phyloP scores from a whole-genome alignment of 345 rosid species.

The Clausena lansium region DNA sequence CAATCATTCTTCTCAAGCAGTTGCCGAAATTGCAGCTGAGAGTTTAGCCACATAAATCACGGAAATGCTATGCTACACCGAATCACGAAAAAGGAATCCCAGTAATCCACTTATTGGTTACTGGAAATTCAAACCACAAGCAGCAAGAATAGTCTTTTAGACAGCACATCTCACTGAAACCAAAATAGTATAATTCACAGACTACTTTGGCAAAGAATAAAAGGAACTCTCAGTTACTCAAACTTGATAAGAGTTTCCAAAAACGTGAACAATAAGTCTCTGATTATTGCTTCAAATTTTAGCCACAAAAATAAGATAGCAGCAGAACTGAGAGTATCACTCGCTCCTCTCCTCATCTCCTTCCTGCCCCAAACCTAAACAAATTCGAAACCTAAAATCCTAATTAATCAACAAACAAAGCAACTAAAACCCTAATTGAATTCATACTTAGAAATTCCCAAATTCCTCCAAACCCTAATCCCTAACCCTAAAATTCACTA shows the following conservation, averaged over 20 bases:
- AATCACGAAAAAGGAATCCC: background rate
- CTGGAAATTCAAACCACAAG: background rate
- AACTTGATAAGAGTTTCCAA: background rate
- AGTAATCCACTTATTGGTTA: background rate
- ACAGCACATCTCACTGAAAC: background rate
- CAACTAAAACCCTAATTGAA: constrained; percentile 33
- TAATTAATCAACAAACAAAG: constrained; percentile 33
- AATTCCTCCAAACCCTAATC: constrained; percentile 27
- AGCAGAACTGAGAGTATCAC: constrained; percentile 11
- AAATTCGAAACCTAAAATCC: constrained; percentile 30
- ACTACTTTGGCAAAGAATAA: constrained; percentile 1
- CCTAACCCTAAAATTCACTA: constrained; percentile 37
- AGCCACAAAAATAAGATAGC: constrained; percentile 4
- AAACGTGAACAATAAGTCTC: background rate
- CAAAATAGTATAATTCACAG: constrained; percentile 9
- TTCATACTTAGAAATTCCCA: constrained; percentile 22
- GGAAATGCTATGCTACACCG: background rate
- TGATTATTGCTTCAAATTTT: constrained; percentile 11
- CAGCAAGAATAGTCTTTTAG: background rate
- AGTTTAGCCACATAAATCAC: background rate
- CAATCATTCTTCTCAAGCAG: background rate
- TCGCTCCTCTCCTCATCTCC: constrained; percentile 15
- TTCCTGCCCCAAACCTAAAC: constrained; percentile 1
- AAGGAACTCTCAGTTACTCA: background rate
- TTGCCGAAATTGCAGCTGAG: constrained; percentile 10